phyloP scores from a whole-genome alignment of 306 rosid genomes.

The Cucurbita argyrosperma region DNA sequence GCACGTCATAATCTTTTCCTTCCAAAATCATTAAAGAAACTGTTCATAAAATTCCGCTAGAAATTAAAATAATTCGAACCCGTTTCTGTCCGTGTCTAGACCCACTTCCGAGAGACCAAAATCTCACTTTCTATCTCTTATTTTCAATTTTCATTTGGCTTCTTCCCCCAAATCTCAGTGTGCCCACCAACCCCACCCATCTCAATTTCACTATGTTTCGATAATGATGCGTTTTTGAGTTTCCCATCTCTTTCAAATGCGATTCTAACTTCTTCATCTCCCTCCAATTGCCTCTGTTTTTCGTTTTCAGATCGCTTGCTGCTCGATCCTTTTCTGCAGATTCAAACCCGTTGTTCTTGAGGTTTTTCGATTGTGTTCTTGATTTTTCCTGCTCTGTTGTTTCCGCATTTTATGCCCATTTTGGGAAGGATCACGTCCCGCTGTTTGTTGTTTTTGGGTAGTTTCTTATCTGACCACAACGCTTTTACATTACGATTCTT shows the following conservation, averaged over 20 bases:
- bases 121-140: background rate
- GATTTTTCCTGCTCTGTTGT: background rate
- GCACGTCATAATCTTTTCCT: background rate
- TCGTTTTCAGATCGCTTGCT: background rate
- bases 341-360: background rate
- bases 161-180: slow-evolving; percentile 2
- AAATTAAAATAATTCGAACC: background rate
- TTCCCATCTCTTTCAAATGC: background rate
- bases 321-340: background rate
- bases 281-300: background rate
- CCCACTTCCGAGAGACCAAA: background rate
- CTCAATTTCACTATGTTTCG: background rate
- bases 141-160: background rate
- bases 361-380: background rate
- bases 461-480: background rate
- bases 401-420: background rate
- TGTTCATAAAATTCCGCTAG: background rate
- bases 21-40: background rate
- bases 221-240: background rate
- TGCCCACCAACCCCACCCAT: background rate
- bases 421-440: background rate
- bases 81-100: background rate
- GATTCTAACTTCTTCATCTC: background rate
- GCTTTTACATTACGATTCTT: background rate
- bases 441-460: background rate